These are phyloP conservation scores for Ustilago tritici DNA, from an alignment of 1,284 basidiomycete species.

Conservation along the genomic window DNA sequence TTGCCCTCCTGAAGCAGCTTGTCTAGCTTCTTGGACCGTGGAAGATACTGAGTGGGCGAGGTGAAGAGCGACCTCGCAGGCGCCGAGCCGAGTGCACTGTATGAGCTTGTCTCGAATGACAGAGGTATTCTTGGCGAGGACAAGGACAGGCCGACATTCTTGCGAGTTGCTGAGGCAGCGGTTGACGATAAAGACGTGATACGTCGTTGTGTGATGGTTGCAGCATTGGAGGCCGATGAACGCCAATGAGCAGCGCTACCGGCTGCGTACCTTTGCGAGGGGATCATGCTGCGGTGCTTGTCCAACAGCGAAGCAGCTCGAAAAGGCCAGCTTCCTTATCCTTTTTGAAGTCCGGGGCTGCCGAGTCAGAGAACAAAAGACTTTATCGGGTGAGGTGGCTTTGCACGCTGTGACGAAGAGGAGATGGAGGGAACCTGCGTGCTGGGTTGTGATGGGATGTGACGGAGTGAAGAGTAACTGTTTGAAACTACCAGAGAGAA, in stretches of 20 bases:
- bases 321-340: background rate
- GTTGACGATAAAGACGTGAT: constrained; percentile 21
- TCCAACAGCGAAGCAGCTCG: background rate
- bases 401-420: background rate
- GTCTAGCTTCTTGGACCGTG: constrained; percentile 46
- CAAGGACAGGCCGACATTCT: background rate
- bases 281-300: constrained; percentile 32
- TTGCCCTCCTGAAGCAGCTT: constrained; percentile 22
- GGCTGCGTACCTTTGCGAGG: constrained; percentile 45
- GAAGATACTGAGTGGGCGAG: constrained; percentile 29
- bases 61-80: constrained; percentile 40
- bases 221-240: constrained; percentile 16
- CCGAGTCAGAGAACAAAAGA: background rate
- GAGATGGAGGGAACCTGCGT: background rate
- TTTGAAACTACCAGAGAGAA: too few species aligned
- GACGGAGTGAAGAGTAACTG: background rate
- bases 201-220: constrained; percentile 19
- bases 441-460: background rate
- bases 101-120: constrained; percentile 4
- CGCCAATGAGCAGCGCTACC: constrained; percentile 42
- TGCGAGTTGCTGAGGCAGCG: constrained; percentile 4
- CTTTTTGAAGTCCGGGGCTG: background rate
- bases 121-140: constrained; percentile 7
- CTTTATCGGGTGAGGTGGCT: background rate
- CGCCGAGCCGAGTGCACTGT: constrained; percentile 2